Evolutionary conservation across 2,329 filamentous ascomycete genomes (phyloP).

Genomic region (Chrysoporthe austroafricana): DNA sequence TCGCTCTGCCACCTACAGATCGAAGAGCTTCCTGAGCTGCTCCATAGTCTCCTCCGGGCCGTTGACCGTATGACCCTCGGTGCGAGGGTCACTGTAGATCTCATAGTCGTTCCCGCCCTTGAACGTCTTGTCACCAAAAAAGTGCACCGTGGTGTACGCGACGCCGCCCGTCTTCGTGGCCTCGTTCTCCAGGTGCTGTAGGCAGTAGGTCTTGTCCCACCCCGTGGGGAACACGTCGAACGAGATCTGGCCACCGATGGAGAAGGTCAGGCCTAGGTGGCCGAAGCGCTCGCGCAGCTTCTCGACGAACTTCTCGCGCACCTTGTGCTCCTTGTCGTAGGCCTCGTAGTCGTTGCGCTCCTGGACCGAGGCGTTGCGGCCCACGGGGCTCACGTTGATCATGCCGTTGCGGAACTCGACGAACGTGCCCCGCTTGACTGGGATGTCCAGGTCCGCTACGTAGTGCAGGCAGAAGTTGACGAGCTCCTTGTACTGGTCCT

Average conservation of each 20-base stretch:
- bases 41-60: constrained; percentile 81
- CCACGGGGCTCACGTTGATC: constrained; percentile 83
- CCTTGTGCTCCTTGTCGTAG: constrained; percentile 77
- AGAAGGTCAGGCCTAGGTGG: constrained; percentile 84
- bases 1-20: constrained; percentile 43
- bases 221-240: constrained; percentile 97
- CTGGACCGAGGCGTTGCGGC: constrained; percentile 79
- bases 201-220: constrained; percentile 99
- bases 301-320: constrained; percentile 77
- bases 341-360: constrained; percentile 83
- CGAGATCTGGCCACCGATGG: constrained; percentile 95
- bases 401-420: constrained; percentile 90
- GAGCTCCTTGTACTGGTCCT: constrained; percentile 78
- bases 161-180: constrained; percentile 70
- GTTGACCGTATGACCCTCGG: constrained; percentile 81
- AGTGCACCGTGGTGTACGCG: constrained; percentile 86
- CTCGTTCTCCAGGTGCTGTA: constrained; percentile 84
- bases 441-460: constrained; percentile 81
- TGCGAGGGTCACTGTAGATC: constrained; percentile 83
- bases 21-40: constrained; percentile 81
- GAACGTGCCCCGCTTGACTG: constrained; percentile 82
- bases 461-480: constrained; percentile 79
- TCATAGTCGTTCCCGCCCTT: constrained; percentile 94
- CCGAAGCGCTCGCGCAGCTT: constrained; percentile 80
- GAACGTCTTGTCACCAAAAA: constrained; percentile 96